Evolutionary conservation across 768 basidiomycete species (phyloP).

Genomic region (Pholiota molesta): DNA sequence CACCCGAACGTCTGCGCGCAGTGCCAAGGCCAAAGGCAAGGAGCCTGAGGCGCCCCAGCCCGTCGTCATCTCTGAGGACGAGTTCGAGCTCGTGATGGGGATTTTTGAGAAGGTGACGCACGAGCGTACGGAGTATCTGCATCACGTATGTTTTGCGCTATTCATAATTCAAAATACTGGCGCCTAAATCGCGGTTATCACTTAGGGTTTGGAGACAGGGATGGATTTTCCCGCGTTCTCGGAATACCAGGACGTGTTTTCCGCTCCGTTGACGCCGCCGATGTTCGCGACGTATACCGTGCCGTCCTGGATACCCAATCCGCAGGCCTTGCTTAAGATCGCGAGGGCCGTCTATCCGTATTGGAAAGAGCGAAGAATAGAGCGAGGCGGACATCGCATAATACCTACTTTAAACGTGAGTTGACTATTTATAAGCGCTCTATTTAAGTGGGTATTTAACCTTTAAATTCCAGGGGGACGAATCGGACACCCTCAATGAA

Average conservation of each 20-base stretch:
- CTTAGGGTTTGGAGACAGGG: constrained; percentile 63
- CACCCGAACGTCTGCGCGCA: constrained; percentile 61
- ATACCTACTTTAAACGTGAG: constrained; percentile 88
- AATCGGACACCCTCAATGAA: constrained; percentile 86
- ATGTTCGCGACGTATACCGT: constrained; percentile 70
- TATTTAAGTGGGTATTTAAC: background rate
- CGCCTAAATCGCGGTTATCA: constrained; percentile 6
- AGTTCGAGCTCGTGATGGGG: constrained; percentile 96
- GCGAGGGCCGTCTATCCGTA: constrained; percentile 82
- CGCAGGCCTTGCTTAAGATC: constrained; percentile 63
- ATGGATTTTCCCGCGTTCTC: constrained; percentile 73
- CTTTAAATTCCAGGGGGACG: constrained; percentile 64
- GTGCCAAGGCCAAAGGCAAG: constrained; percentile 83
- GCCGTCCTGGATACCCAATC: constrained; percentile 70
- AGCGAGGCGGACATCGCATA: constrained; percentile 81
- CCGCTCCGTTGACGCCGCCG: constrained; percentile 56
- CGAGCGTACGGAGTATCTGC: constrained; percentile 86
- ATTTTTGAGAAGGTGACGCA: constrained; percentile 91
- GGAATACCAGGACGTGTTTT: constrained; percentile 73
- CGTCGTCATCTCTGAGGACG: constrained; percentile 81
- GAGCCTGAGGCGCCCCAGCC: constrained; percentile 72
- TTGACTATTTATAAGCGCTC: constrained; percentile 4
- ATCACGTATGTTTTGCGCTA: constrained; percentile 66
- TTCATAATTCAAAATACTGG: background rate
- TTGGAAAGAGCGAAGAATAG: constrained; percentile 85